Evolutionary conservation across 164 flowering plant species (phyloP).

Genomic region (Cinnamomum chago): DNA sequence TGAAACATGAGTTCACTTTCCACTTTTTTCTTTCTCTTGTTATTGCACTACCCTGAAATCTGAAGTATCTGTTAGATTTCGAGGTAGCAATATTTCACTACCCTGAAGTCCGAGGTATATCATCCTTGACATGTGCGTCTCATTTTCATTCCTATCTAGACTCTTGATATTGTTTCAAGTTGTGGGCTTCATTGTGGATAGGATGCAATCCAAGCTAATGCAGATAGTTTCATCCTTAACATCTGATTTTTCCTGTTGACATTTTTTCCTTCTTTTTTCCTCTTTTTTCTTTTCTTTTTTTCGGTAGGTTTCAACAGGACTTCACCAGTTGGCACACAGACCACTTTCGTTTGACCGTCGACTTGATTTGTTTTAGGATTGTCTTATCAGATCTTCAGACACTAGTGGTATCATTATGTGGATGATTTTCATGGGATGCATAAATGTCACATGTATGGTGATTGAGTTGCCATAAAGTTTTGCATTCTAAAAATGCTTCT

Average conservation of each 20-base stretch:
- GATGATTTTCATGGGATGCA: background rate
- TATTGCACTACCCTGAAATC: too few relatives aligned
- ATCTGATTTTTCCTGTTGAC: background rate
- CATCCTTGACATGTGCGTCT: too few relatives aligned
- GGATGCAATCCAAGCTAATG: background rate
- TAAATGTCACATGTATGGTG: background rate
- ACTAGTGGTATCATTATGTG: background rate
- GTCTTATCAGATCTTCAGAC: background rate
- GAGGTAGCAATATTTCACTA: too few relatives aligned
- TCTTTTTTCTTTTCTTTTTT: too few relatives aligned
- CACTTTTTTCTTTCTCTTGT: too few relatives aligned
- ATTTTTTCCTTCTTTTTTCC: too few relatives aligned
- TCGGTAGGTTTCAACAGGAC: too few relatives aligned
- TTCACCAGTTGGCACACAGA: too few relatives aligned
- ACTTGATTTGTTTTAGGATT: background rate
- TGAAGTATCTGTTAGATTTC: too few relatives aligned
- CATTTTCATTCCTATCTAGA: background rate
- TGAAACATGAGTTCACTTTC: too few relatives aligned
- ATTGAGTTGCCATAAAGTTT: background rate
- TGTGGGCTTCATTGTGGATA: background rate
- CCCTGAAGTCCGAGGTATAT: too few relatives aligned
- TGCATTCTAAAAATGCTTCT: background rate
- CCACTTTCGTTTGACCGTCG: background rate
- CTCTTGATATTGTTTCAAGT: background rate
- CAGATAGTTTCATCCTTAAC: background rate